phyloP scores from a whole-genome alignment of 2,329 filamentous ascomycete species.

The Diaporthe citri region DNA sequence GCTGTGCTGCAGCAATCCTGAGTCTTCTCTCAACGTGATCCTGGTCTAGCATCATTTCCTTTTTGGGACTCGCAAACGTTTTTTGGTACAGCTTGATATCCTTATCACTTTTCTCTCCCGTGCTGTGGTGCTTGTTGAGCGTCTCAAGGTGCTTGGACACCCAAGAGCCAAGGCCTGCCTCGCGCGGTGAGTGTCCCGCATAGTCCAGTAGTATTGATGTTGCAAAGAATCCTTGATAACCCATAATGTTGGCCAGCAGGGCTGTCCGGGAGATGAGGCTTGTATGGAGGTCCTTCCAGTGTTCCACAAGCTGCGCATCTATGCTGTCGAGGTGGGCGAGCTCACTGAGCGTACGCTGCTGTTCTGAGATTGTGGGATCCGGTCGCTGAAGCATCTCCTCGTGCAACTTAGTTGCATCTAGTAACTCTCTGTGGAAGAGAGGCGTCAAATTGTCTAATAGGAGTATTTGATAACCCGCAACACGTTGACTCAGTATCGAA shows the following conservation, averaged over 20 bases:
- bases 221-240: neutral
- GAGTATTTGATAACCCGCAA: neutral
- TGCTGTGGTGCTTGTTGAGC: neutral
- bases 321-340: neutral
- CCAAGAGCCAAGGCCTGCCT: neutral
- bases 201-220: neutral
- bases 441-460: neutral
- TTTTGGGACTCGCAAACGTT: neutral
- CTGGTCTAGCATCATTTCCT: neutral
- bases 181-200: neutral
- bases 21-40: neutral
- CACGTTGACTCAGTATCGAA: neutral
- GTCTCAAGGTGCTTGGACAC: neutral
- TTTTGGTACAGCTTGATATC: neutral
- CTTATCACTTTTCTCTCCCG: neutral
- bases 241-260: neutral
- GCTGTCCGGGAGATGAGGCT: neutral
- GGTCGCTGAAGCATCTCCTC: neutral
- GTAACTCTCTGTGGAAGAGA: neutral
- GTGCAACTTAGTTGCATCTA: neutral
- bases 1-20: neutral
- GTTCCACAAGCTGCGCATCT: neutral
- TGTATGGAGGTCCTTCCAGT: neutral
- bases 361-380: neutral
- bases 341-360: neutral